Percentiles rank a stretch among this genome's conserved stretches.
phyloP scores from a whole-genome alignment of 2,329 filamentous ascomycete genomes.

The Blastomyces gilchristii region DNA sequence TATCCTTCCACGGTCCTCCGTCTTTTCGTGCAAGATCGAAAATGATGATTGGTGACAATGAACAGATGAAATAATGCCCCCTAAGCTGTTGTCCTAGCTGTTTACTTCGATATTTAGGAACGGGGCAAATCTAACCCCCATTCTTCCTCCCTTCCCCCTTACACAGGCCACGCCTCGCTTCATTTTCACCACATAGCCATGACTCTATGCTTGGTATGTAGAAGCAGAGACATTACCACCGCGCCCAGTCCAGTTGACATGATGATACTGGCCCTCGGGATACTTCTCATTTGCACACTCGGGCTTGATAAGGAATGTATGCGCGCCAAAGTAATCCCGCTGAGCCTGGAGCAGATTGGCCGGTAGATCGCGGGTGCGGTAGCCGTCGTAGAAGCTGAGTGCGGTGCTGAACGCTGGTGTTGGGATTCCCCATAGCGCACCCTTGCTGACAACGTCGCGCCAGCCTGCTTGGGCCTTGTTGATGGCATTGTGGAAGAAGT shows the following conservation, averaged over 20 bases:
- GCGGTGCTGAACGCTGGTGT: conserved; percentile 95
- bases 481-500: conserved; percentile 99
- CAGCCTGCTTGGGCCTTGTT: conserved; percentile 89
- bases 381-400: conserved; percentile 96
- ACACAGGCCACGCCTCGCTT: not conserved
- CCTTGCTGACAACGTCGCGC: conserved; percentile 84
- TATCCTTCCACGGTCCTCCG: not conserved
- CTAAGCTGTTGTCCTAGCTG: not conserved
- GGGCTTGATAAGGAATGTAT: conserved; percentile 83
- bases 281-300: conserved; percentile 68
- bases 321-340: conserved; percentile 97
- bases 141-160: not conserved
- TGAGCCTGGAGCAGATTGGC: conserved; percentile 98
- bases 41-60: not conserved
- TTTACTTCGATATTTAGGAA: not conserved
- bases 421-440: conserved; percentile 87
- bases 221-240: conserved; percentile 95
- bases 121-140: too few species aligned
- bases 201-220: conserved; percentile 82
- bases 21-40: not conserved
- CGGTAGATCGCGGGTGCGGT: conserved; percentile 91
- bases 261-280: conserved; percentile 75
- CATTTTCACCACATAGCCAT: not conserved
- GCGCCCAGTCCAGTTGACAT: conserved; percentile 99
- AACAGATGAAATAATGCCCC: not conserved